A percentile compares a stretch with the other conserved stretches of the same genome.
phyloP scores from a whole-genome alignment of 768 basidiomycete species.

The Daedaleopsis nitida region DNA sequence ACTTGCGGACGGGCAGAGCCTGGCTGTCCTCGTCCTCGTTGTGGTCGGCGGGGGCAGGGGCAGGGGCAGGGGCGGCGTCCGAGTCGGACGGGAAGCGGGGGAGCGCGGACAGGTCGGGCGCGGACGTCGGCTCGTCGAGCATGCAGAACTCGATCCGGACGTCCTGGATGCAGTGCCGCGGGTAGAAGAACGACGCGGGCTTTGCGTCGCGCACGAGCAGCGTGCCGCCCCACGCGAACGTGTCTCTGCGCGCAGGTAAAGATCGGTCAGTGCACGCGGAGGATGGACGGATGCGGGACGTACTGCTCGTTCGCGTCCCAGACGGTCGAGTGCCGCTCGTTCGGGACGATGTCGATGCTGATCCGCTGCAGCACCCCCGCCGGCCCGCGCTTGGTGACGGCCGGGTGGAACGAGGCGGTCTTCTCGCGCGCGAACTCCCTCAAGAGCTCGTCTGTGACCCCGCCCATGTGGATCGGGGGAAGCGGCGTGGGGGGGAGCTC shows the following conservation, averaged over 20 bases:
- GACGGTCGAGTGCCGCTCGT: slow-evolving; percentile 8
- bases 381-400: background rate
- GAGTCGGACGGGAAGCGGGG: background rate
- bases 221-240: slow-evolving; percentile 17
- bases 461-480: background rate
- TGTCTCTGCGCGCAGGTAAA: slow-evolving; percentile 1
- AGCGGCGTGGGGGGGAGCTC: background rate
- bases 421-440: background rate
- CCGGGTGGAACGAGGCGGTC: background rate
- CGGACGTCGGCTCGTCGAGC: slow-evolving; percentile 4
- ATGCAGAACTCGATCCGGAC: slow-evolving; percentile 18
- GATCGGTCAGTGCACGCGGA: background rate
- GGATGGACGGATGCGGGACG: background rate
- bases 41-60: too few relatives aligned
- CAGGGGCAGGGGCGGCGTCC: too few relatives aligned
- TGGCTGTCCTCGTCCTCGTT: too few relatives aligned
- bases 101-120: background rate
- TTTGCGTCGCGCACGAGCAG: slow-evolving; percentile 14
- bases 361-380: slow-evolving; percentile 8
- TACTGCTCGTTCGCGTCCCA: slow-evolving; percentile 19
- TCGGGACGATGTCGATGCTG: slow-evolving; percentile 11
- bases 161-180: slow-evolving; percentile 10
- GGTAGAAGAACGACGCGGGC: slow-evolving; percentile 12
- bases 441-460: slow-evolving; percentile 5
- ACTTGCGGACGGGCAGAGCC: background rate